These are phyloP conservation scores for Colletotrichum neosansevieriae DNA, from an alignment of 2,329 filamentous ascomycete species.

Conservation along the genomic window DNA sequence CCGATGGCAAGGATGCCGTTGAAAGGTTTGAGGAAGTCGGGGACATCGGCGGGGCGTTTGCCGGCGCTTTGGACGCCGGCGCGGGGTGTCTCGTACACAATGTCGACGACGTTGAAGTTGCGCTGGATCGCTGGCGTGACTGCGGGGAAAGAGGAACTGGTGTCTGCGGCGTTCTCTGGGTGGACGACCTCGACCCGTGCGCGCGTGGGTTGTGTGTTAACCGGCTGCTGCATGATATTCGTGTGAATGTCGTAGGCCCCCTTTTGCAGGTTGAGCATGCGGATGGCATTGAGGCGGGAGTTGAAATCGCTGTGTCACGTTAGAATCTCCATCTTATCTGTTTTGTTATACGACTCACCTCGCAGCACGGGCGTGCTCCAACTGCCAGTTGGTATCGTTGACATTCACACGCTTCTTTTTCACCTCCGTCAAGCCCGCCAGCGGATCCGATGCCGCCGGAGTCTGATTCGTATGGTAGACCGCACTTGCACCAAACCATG, in stretches of 20 bases:
- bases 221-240: constrained; percentile 89
- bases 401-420: constrained; percentile 90
- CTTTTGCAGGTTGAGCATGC: constrained; percentile 72
- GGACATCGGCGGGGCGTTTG: constrained; percentile 50
- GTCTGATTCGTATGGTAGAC: constrained; percentile 86
- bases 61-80: constrained; percentile 58
- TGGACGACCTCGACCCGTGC: constrained; percentile 82
- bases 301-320: constrained; percentile 80
- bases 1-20: constrained; percentile 73
- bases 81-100: constrained; percentile 64
- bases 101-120: constrained; percentile 69
- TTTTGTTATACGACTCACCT: constrained; percentile 70
- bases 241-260: constrained; percentile 96
- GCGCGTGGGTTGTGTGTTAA: constrained; percentile 89
- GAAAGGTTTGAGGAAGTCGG: constrained; percentile 64
- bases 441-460: constrained; percentile 80
- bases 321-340: background rate
- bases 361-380: constrained; percentile 91
- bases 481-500: constrained; percentile 96
- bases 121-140: constrained; percentile 63
- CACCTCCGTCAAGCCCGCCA: constrained; percentile 78
- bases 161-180: constrained; percentile 47
- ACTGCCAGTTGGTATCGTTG: constrained; percentile 95
- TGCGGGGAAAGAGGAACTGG: constrained; percentile 57
- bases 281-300: constrained; percentile 74